These are phyloP conservation scores for Saccharomyces jurei DNA, from an alignment of 805 yeast species.

Conservation along the genomic window DNA sequence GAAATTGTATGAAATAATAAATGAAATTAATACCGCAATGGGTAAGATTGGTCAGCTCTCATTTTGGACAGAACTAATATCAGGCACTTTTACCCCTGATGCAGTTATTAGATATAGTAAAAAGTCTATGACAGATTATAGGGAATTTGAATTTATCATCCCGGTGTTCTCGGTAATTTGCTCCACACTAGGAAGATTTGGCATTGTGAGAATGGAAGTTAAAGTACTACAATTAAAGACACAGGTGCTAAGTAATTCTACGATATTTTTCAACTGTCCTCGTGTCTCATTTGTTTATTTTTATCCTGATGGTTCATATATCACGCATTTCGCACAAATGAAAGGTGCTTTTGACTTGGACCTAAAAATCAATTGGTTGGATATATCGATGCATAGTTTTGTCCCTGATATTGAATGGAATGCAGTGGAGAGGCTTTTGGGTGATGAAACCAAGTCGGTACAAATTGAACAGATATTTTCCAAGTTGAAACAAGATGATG, in stretches of 20 bases:
- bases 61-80: constrained; percentile 43
- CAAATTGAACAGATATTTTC: constrained; percentile 8
- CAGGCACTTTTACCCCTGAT: constrained; percentile 45
- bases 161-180: constrained; percentile 45
- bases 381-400: constrained; percentile 43
- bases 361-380: constrained; percentile 65
- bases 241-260: constrained; percentile 45
- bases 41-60: constrained; percentile 38
- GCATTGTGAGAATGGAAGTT: constrained; percentile 45
- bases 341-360: constrained; percentile 55
- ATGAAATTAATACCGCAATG: constrained; percentile 36
- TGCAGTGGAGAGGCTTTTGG: constrained; percentile 36
- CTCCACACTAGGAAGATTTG: constrained; percentile 38
- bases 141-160: constrained; percentile 57
- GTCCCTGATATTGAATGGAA: constrained; percentile 41
- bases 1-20: constrained; percentile 43
- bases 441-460: constrained; percentile 19
- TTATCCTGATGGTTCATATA: constrained; percentile 64
- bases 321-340: constrained; percentile 52
- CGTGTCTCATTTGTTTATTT: constrained; percentile 41
- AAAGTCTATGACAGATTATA: constrained; percentile 37
- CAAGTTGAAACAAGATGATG: constrained; percentile 6
- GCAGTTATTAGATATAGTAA: constrained; percentile 43
- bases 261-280: constrained; percentile 46
- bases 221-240: constrained; percentile 43